Evolutionary conservation across 345 rosid species (phyloP), one percentile per base, ranked within the genome.

Genomic region (Chamaenerion angustifolium): DNA sequence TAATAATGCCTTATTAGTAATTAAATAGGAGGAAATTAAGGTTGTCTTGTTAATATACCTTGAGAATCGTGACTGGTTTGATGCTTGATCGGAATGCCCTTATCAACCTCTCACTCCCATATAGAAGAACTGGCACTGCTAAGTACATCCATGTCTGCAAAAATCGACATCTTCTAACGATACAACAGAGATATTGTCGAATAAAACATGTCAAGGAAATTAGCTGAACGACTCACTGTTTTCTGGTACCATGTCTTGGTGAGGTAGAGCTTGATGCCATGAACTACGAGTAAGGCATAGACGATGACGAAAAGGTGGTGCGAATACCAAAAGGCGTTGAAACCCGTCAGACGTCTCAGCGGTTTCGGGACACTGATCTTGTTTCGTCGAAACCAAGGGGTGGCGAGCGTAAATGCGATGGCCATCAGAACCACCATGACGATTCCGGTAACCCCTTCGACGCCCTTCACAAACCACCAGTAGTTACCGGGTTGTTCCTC

Each of bases 81-180:
- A 73, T 69, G 3, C 94, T 76, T 2, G 90, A 80, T 43, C 96
- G 62, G 45, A 81, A 69, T 0, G 70, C 80, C 7, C 94, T 77
- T 52, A 77, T 65, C 56, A 81, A 52, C 11, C 94, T 77, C 60
- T 81, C 90, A 4, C 64, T 64, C 0, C 79, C 76, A 27, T 88
- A 81, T 21, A 88, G 16, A 23, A 68, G 1, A 17, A 80, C 58
- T 8, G 96, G 96, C 43, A 72, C 57, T 8, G 96, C 82, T 10
- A 83, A 64, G 58, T 88, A 88, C 96, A 88, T 83, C 96, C 96
- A 83, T 11, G 96, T 83, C 94, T 86, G 75, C 43, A 37, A 13
- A 9, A 15, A 14, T 6, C 19, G 25, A 21, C 25, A 21, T 21
- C 25, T 21, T 21, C 25, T 21, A 21, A 21, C 25, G 25, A 2